Evolutionary conservation across 305 asterid species (phyloP), one percentile per base, ranked within the genome.

Genomic region (Fraxinus latifolia): DNA sequence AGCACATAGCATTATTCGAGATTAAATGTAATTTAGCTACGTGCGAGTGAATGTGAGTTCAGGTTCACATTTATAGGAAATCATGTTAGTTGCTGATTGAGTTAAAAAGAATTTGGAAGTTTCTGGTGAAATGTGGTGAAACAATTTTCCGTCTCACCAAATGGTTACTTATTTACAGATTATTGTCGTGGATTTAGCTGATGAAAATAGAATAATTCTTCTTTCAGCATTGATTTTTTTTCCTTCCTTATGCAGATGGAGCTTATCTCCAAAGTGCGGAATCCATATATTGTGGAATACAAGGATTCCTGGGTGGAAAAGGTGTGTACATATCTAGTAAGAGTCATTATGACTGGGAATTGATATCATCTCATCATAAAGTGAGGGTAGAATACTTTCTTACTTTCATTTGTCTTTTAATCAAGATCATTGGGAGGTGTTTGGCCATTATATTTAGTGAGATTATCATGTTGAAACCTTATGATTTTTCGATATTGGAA

Each of bases 281-380:
- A 89, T 84, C 98, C 96, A 42, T 96, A 85, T 84, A 92, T 96
- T 65, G 98, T 96, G 80, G 99, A 96, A 82, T 93, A 96, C 91
- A 96, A 92, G 89, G 98, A 96, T 87, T 96, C 99, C 44, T 96
- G 99, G 99, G 99, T 96, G 87, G 99, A 96, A 88, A 94, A 92
- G 98, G 99, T 96, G 83, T 7, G 92, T 73, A 77, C 82, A 76
- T 55, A 5, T 17, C 25, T 55, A 55, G 25, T n/a, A 55, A n/a
- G 9, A 55, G 39, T n/a, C 11, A 55, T 17, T 67, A 47, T 53
- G 60, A 25, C 65, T 6, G 3, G 11, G 50, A 68, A 12, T 36
- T 47, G 65, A 23, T 55, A 7, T n/a, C 62, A 15, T 53, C 19
- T 53, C 21, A 53, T 53, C 21, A 53, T n/a, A n/a, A 53, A 53